Evolutionary conservation across 169 alveolate genomes (phyloP), one percentile per base, ranked within the genome.

Genomic region (Blepharisma undulans): DNA sequence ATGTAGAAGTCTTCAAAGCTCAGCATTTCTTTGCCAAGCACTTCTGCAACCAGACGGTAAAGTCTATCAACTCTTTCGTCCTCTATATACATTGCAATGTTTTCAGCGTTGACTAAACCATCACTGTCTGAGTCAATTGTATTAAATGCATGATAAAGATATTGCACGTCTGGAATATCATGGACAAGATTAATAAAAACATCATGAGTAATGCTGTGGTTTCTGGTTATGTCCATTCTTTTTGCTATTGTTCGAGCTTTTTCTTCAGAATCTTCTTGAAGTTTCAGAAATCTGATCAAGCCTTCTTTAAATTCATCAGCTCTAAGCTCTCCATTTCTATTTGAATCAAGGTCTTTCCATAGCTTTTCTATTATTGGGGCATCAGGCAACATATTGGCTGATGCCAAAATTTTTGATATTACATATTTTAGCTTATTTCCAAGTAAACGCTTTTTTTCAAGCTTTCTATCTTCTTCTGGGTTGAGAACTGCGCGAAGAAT

Each of bases 91-190:
- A 25, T 74, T 18, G 80, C 87, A 30, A 79, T 25, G 18, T 79
- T 72, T 25, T 22, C 34, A 29, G 87, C 34, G 61, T 79, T 33
- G 25, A 79, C 27, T n/a, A 33, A 79, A 22, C 61, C 61, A 33
- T 79, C 87, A 21, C 29, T 29, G 61, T 79, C 87, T 27, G 34
- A n/a, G 87, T 79, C 87, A n/a, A 79, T 27, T 29, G 18, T n/a
- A 33, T 79, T 79, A 32, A 79, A 79, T 2, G 87, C 87, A 25
- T 30, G 87, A 4, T 33, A n/a, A 33, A 79, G 34, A n/a, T 12
- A 33, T 7, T 25, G 25, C n/a, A 25, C 61, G 10, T 79, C 87
- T 27, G 72, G 25, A 30, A 79, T 79, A 10, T 79, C 87, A 79
- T 25, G 29, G 29, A 79, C 25, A 25, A 79, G 25, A 33, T 22